Base-by-base conservation (phyloP, 495 filamentous ascomycete genomes). In the Neurospora tetraspora region DNA sequence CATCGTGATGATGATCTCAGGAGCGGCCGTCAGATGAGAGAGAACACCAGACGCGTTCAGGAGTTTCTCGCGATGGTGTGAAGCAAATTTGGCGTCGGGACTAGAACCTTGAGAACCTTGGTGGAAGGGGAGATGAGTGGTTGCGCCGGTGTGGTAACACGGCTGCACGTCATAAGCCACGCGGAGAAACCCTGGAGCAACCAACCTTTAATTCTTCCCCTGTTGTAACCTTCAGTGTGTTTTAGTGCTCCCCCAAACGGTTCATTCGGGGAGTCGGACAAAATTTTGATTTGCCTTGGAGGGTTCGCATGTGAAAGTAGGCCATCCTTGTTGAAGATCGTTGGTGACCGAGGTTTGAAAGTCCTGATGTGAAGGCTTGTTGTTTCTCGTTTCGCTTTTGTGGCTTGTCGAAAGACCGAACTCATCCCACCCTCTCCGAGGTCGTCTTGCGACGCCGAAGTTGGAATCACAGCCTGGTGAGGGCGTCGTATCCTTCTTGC, bases 111-210 rank as follows among this genome's bases (percentile, higher is more conserved):
- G 14, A 18, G 53, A 65, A 34, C 11, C 47, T 59, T 23, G 47
- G 47, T 59, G 11, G 20, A 59, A 59, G 47, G 27, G 53, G 27
- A 65, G 53, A 65, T 36, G 27, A 34, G 27, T 65, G 53, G 53
- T 59, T 61, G 27, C 53, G 53, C 27, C 31, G 53, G 23, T 65
- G 53, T 34, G 72, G 72, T 42, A 73, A 43, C 72, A 45, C 39
- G 12, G 16, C 31, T 76, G 76, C 76, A 76, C 74, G 74, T 76
- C 74, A 77, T 77, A 71, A 76, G 76, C 76, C 76, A 76, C 74
- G 70, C 72, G 71, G 70, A 74, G 72, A 75, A 76, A 74, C 75
- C 73, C 73, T 76, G 73, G 71, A 47, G 53, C 53, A 43, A 31
- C 69, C 69, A 39, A 18, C 20, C 27, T 31, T 18, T 31, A 20